Conservation (phyloP, 352 stramenopile species). For the Globisporangium lucens region DNA sequence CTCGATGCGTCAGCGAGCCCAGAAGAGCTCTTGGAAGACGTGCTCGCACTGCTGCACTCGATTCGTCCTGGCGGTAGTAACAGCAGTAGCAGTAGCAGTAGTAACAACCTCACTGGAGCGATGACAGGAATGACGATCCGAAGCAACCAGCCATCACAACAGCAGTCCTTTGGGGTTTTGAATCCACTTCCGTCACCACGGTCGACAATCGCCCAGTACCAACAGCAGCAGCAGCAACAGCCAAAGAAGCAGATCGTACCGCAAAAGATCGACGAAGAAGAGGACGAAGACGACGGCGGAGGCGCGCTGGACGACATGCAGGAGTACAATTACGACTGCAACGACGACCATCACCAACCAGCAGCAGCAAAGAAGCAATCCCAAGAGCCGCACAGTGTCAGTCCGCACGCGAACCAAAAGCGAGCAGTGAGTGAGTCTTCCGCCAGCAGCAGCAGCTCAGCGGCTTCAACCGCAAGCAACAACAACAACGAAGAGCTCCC, state of each 20-base stretch:
- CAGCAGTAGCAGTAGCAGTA: conserved; percentile 13
- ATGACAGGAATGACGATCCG: conserved; percentile 2
- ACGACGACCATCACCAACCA: conserved; percentile 12
- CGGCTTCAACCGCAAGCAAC: not conserved
- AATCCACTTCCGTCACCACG: not conserved
- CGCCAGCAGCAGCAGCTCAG: not conserved
- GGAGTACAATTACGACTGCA: conserved; percentile 36
- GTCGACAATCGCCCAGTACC: not conserved
- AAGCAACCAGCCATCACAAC: conserved; percentile 10
- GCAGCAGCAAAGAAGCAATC: conserved; percentile 1
- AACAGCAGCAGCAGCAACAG: conserved; percentile 8
- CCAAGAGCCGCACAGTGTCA: not conserved
- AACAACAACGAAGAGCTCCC: conserved; percentile 19
- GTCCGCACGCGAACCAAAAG: not conserved
- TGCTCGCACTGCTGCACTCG: conserved; percentile 37
- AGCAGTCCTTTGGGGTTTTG: not conserved
- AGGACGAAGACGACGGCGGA: conserved; percentile 37
- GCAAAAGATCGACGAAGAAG: conserved; percentile 49
- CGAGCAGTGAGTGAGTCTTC: not conserved
- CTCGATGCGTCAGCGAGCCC: conserved; percentile 39
- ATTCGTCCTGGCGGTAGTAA: conserved; percentile 16
- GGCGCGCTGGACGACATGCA: conserved; percentile 26
- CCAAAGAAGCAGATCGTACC: conserved; percentile 30
- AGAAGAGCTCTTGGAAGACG: conserved; percentile 34
- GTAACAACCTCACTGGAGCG: not conserved